Conservation (phyloP, 805 yeast genomes). For the Torulaspora franciscae region DNA sequence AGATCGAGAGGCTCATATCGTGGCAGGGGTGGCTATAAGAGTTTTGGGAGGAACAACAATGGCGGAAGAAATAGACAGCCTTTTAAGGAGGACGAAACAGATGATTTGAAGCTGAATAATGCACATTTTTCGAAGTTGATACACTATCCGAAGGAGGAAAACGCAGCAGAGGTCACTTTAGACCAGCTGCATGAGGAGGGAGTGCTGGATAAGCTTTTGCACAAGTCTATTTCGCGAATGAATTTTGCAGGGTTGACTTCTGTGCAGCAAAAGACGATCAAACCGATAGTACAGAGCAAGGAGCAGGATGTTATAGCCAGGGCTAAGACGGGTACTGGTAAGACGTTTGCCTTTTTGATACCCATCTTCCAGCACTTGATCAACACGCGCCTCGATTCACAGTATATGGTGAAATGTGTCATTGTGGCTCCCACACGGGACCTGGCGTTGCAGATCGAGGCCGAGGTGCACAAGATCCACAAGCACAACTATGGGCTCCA, state of each 20-base stretch:
- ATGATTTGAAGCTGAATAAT: slow-evolving; percentile 13
- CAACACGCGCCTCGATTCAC: slow-evolving; percentile 29
- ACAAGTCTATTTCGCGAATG: slow-evolving; percentile 38
- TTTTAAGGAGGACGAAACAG: slow-evolving; percentile 11
- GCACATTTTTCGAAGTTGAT: slow-evolving; percentile 18
- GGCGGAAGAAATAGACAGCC: slow-evolving; percentile 2
- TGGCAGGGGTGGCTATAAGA: slow-evolving; percentile 5
- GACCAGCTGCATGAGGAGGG: slow-evolving; percentile 30
- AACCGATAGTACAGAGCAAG: slow-evolving; percentile 49
- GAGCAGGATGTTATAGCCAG: slow-evolving; percentile 59
- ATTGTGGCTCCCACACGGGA: slow-evolving; percentile 89
- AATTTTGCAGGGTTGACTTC: slow-evolving; percentile 55
- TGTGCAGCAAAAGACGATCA: slow-evolving; percentile 61
- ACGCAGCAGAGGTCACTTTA: slow-evolving; percentile 24
- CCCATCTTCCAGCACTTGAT: slow-evolving; percentile 63
- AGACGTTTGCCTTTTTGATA: slow-evolving; percentile 81
- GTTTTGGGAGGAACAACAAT: slow-evolving; percentile 3
- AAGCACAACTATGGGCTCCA: slow-evolving; percentile 25
- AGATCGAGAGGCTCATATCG: slow-evolving; percentile 3
- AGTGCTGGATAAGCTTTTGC: slow-evolving; percentile 28
- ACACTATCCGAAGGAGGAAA: slow-evolving; percentile 21
- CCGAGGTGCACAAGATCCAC: slow-evolving; percentile 52
- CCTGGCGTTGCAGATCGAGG: slow-evolving; percentile 75
- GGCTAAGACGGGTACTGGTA: slow-evolving; percentile 95
- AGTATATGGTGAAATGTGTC: slow-evolving; percentile 50